Evolutionary conservation across 2,329 filamentous ascomycete genomes (phyloP).

Genomic region (Aspergillus hiratsukae): DNA sequence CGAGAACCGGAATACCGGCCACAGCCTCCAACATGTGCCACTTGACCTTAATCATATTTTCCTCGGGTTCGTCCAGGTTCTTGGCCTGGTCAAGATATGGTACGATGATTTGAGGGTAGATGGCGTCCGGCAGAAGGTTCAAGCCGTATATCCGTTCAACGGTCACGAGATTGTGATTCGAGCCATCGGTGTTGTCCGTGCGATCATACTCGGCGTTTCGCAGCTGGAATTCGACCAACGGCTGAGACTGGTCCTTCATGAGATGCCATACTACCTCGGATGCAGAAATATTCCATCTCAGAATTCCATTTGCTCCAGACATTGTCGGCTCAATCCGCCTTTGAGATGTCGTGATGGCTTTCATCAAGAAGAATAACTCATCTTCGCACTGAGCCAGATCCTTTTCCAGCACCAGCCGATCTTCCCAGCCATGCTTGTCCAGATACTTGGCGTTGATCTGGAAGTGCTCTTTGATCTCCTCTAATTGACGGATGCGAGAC

Average conservation of each 20-base stretch:
- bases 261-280: constrained; percentile 97
- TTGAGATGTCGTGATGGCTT: constrained; percentile 95
- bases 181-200: constrained; percentile 94
- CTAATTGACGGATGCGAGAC: constrained; percentile 84
- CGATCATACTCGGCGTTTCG: constrained; percentile 89
- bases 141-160: constrained; percentile 83
- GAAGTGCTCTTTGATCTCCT: constrained; percentile 96
- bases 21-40: constrained; percentile 99
- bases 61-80: constrained; percentile 53
- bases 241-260: constrained; percentile 78
- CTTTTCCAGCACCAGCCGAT: constrained; percentile 80
- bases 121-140: constrained; percentile 82
- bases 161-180: constrained; percentile 87
- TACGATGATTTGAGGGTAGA: constrained; percentile 93
- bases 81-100: constrained; percentile 71
- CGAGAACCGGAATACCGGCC: constrained; percentile 93
- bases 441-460: constrained; percentile 84
- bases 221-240: constrained; percentile 87
- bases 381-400: constrained; percentile 89
- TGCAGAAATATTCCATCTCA: constrained; percentile 91
- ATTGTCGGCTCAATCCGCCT: constrained; percentile 66
- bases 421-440: constrained; percentile 86
- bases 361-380: constrained; percentile 99
- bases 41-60: constrained; percentile 88
- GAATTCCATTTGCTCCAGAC: constrained; percentile 68